Evolutionary conservation across 192 early-diverging fungal species (phyloP), one percentile per base, ranked within the genome.

Genomic region (Fimicolochytrium jonesii): DNA sequence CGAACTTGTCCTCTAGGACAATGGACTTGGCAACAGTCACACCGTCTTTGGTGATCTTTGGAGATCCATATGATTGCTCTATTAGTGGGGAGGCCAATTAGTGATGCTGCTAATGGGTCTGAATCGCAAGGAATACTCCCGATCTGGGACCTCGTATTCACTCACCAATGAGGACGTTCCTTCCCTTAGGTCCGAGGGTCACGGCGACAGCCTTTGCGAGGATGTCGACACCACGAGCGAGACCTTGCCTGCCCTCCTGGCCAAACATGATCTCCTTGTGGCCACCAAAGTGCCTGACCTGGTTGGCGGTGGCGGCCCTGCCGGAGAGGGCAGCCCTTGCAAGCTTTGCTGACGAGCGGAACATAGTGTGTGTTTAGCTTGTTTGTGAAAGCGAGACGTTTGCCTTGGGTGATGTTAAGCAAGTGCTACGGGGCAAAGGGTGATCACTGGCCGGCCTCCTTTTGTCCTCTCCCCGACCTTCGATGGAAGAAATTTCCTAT

Each of bases 21-120:
- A 99, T 93, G 64, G 92, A 88, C 83, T 97, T 98, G 53, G 97
- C 97, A 22, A 99, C 97, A 48, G 97, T 94, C 36, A 99, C 97
- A 75, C 97, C 97, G 75, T 99, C 97, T 89, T 99, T 99, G 74
- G 97, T 99, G 80, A 99, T 99, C 85, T 97, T 98, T 62, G 97
- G 97, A 35, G 87, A 85, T 34, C 95, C 97, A 62, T 95, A 99
- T 34, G 92, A 71, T 76, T 99, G 97, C 74, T 96, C 92, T 84
- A 50, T 42, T n/a, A n/a, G n/a, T n/a, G n/a, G n/a, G n/a, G n/a
- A n/a, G n/a, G n/a, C n/a, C n/a, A n/a, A n/a, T n/a, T n/a, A n/a
- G n/a, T n/a, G n/a, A n/a, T n/a, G n/a, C n/a, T n/a, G n/a, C n/a
- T n/a, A n/a, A n/a, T n/a, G n/a, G n/a, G n/a, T n/a, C n/a, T n/a